Percentiles rank a stretch among this genome's conserved stretches.
These are phyloP conservation scores for Medakamo hakoo DNA, from an alignment of 139 green algal genomes.

Conservation along the genomic window DNA sequence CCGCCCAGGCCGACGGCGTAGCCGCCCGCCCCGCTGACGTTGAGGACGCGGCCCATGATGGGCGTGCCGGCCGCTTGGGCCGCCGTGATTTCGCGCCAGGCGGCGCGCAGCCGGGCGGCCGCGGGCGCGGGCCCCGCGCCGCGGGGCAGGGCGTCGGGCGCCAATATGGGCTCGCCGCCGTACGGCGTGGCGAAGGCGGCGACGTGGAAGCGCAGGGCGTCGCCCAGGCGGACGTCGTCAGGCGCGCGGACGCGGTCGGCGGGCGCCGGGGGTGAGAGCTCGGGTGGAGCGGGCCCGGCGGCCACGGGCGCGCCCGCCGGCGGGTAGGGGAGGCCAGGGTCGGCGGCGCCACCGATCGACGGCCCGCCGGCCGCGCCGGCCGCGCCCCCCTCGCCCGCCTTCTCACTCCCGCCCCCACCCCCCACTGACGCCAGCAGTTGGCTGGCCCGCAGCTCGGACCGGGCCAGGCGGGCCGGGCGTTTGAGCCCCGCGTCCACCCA, in stretches of 20 bases:
- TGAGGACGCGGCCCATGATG: conserved; percentile 17
- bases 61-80: not conserved
- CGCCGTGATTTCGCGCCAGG: not conserved
- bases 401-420: too few relatives aligned
- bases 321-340: too few relatives aligned
- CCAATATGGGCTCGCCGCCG: not conserved
- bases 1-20: conserved; percentile 25
- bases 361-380: too few relatives aligned
- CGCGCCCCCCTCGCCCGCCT: too few relatives aligned
- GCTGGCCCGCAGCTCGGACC: not conserved
- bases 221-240: not conserved
- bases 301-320: too few relatives aligned
- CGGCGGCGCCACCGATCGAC: too few relatives aligned
- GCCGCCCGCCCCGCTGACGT: conserved; percentile 11
- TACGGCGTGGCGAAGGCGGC: not conserved
- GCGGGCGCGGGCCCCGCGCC: too few relatives aligned
- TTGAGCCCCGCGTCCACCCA: not conserved
- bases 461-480: not conserved
- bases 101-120: too few relatives aligned
- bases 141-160: not conserved
- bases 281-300: too few relatives aligned
- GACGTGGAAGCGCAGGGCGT: not conserved
- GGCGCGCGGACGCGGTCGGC: not conserved
- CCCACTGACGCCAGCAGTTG: not conserved
- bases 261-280: too few relatives aligned